Base-by-base conservation (phyloP, 768 basidiomycete genomes). In the Tricholoma matsutake region DNA sequence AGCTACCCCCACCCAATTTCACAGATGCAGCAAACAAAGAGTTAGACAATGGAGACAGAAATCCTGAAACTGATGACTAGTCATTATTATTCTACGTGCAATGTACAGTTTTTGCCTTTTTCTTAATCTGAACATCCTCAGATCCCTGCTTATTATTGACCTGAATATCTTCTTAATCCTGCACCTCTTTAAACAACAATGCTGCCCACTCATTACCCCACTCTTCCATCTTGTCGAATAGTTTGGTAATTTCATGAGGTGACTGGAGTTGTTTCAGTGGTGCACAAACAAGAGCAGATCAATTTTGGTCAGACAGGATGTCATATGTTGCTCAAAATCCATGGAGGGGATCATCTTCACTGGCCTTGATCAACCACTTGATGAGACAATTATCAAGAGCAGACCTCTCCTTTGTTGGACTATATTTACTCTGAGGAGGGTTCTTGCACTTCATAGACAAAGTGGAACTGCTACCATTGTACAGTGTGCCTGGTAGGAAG, bases 281-380 rank as follows among this genome's bases (percentile, higher is more conserved):
- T 8, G 62, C 56, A 8, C 61, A 34, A 1, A 69, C 55, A 16
- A 73, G 65, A 0, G 28, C 6, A 20, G 54, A 28, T 29, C 62
- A 53, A 11, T 63, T 52, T 5, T 25, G 35, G 4, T 32, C 16
- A 43, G 41, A 43, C 4, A 43, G 18, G 5, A 43, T 43, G 18
- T 43, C 37, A 6, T 37, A 37, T 11, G 11, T 37, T 11, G 11
- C 11, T 37, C 37, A 14, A 37, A 37, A 11, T 2, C 37, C 37
- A 14, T 37, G 37, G 10, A 37, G 37, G 13, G 11, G 37, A 37
- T 37, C 37, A 14, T 37, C 11, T 37, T 37, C 37, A 37, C 37
- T 32, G 31, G 31, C 31, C 31, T 32, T 4, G 31, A 32, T 32
- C 31, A 32, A 32, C 31, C 31, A 32, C 31, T 32, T 32, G 37